Base-by-base conservation (phyloP, 176 grass and related monocot genomes). In the Microstegium vimineum region DNA sequence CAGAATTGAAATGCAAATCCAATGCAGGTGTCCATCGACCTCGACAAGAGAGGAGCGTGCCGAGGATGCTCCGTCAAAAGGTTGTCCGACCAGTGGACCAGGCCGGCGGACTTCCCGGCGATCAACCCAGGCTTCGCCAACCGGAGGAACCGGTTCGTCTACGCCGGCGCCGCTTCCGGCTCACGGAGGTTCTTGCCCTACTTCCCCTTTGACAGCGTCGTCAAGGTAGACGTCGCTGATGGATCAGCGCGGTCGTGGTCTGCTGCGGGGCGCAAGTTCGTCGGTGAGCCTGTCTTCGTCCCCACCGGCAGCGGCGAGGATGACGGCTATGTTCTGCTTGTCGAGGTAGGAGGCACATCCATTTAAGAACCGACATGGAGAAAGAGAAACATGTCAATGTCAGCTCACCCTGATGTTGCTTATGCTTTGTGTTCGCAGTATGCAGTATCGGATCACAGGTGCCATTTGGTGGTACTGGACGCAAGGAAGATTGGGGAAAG, bases 251-350 rank as follows among this genome's bases (percentile, higher is more conserved):
- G 77, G 30, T 47, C 26, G 31, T 99, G 96, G 96, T 87, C 80
- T 0, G 30, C 77, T 5, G 69, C 65, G 3, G 84, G 85, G 66
- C 87, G 93, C 76, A 82, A 68, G 46, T 99, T 99, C 82, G 69
- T 95, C 9, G 96, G 96, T 2, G 96, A 99, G 84, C 91, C 96
- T 1, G 72, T 93, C 18, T 99, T 95, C 87, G 35, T 95, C 67
- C 86, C 85, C 0, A 89, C 72, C 76, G 93, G 84, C 35, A 26
- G 28, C 0, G 56, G 81, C 27, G 93, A 95, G 69, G 96, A 95
- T 11, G 85, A 94, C 8, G 96, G 96, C 10, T 99, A 99, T 40
- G 84, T 99, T 85, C 72, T 98, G 33, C 82, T 95, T n/a, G 84
- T 95, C 3, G 96, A 99, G 96, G 96, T 95, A 78, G 78, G 37